Percentiles rank a stretch among this genome's conserved stretches.
These are phyloP conservation scores for Achlya hypogyna DNA, from an alignment of 352 stramenopile genomes.

Conservation along the genomic window DNA sequence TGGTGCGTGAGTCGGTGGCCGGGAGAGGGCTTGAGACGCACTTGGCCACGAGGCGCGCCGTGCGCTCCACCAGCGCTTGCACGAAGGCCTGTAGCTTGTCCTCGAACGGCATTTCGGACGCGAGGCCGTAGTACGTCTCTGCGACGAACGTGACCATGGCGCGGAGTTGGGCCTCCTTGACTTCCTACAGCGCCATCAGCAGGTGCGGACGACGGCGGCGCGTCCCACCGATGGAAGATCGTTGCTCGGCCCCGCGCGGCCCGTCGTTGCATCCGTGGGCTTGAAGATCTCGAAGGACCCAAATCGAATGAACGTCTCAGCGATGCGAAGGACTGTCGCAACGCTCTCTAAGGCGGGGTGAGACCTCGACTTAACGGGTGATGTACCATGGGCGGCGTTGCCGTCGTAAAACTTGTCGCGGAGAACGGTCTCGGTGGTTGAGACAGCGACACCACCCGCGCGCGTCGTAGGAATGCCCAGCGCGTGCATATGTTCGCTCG, in stretches of 20 bases:
- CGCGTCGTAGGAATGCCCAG: conserved; percentile 91
- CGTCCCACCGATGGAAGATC: conserved; percentile 26
- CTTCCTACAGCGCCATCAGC: not conserved
- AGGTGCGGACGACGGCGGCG: not conserved
- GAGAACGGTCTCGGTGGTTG: conserved; percentile 53
- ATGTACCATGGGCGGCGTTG: conserved; percentile 47
- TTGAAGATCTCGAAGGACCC: conserved; percentile 96
- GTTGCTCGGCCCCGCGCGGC: conserved; percentile 54
- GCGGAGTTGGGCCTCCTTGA: not conserved
- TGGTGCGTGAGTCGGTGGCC: not conserved
- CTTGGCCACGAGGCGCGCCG: conserved; percentile 72
- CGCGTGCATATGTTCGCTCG: conserved; percentile 93
- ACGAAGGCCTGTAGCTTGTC: conserved; percentile 33
- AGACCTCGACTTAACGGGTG: too few species aligned
- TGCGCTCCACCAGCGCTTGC: conserved; percentile 52
- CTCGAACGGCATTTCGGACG: not conserved
- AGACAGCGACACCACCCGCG: conserved; percentile 64
- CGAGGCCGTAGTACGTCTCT: conserved; percentile 1
- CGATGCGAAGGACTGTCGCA: conserved; percentile 83
- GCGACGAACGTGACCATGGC: conserved; percentile 15
- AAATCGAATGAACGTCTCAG: conserved; percentile 90
- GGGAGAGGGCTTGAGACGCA: conserved; percentile 11
- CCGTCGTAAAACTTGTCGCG: conserved; percentile 87
- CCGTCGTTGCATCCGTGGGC: conserved; percentile 46
- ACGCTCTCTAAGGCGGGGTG: conserved; percentile 49